phyloP scores from a whole-genome alignment of 768 basidiomycete species.

The Suillus americanus region DNA sequence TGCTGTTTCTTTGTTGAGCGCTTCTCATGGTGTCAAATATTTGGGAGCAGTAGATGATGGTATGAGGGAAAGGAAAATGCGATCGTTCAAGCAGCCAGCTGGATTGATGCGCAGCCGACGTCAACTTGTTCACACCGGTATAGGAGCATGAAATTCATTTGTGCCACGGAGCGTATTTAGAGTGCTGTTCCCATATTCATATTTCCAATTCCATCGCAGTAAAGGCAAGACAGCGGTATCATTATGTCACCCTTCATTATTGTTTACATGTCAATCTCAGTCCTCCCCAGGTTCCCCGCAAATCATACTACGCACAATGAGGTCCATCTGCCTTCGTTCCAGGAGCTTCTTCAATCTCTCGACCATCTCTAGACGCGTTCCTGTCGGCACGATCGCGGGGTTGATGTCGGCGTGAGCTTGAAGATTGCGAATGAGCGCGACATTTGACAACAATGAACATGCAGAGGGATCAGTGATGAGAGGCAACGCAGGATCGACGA shows the following conservation, averaged over 20 bases:
- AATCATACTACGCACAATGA: conserved; percentile 49
- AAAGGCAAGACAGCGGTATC: not conserved
- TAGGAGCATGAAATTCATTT: not conserved
- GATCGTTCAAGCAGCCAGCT: not conserved
- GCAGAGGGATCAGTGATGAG: conserved; percentile 44
- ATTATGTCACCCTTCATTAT: not conserved
- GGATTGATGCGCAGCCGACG: not conserved
- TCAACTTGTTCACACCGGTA: not conserved
- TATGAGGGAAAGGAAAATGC: not conserved
- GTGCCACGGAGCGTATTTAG: not conserved
- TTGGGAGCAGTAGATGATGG: not conserved
- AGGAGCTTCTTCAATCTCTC: conserved; percentile 47
- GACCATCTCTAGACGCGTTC: conserved; percentile 49
- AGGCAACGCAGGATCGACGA: conserved; percentile 46
- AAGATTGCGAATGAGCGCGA: conserved; percentile 57
- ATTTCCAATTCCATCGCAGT: not conserved
- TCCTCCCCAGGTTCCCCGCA: conserved; percentile 17
- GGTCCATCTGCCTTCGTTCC: conserved; percentile 46
- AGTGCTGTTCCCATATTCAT: not conserved
- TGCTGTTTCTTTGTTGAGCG: conserved; percentile 19
- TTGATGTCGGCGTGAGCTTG: conserved; percentile 53
- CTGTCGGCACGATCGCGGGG: conserved; percentile 41
- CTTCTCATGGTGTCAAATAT: conserved; percentile 15
- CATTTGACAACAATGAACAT: conserved; percentile 42
- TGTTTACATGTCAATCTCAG: not conserved